Conservation (phyloP, 225 moss, liverwort and hornwort species). For the Neckera pumila region DNA sequence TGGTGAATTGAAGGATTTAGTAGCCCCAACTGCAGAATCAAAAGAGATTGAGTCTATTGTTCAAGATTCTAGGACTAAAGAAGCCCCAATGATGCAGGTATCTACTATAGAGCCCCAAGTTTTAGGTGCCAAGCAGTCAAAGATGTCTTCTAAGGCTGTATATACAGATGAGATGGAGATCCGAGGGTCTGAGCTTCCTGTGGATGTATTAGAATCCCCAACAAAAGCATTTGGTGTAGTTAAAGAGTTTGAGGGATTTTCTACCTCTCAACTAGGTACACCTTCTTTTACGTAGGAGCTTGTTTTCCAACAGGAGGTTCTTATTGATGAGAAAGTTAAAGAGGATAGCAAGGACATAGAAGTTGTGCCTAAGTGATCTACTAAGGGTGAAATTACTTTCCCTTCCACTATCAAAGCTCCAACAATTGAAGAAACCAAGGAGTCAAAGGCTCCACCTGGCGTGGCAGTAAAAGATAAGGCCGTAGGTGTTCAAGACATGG, state of each 20-base stretch:
- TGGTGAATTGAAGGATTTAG: neutral
- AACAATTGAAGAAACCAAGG: neutral
- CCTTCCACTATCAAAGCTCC: neutral
- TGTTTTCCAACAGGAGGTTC: neutral
- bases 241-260: neutral
- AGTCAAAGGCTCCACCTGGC: neutral
- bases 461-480: neutral
- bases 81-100: neutral
- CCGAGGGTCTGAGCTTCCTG: neutral
- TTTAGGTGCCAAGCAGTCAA: neutral
- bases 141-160: neutral
- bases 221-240: neutral
- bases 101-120: neutral
- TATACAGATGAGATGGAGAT: neutral
- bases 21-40: neutral
- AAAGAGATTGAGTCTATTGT: neutral
- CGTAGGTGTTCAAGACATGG: neutral
- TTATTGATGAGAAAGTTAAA: neutral
- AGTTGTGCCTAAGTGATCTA: neutral
- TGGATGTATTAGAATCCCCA: neutral
- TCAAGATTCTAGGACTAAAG: neutral
- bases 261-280: neutral
- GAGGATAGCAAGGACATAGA: neutral
- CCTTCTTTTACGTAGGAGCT: neutral
- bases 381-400: neutral